These are phyloP conservation scores for Groenewaldozyma sp. DNA, from an alignment of 1,139 yeast species.

Conservation along the genomic window DNA sequence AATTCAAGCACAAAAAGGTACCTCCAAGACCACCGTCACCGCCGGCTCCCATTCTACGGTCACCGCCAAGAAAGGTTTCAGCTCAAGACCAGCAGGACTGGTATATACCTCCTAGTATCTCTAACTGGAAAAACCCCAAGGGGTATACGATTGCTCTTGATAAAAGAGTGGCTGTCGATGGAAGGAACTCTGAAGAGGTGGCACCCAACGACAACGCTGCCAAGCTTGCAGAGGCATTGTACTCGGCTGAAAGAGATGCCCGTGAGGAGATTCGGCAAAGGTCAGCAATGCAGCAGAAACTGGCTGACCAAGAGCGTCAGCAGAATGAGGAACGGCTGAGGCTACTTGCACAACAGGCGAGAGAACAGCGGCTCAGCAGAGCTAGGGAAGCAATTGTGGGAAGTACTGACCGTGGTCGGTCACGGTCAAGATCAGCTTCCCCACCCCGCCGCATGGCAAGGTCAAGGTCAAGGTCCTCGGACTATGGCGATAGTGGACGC, in stretches of 20 bases:
- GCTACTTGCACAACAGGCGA: slow-evolving; percentile 49
- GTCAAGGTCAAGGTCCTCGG: too few species aligned
- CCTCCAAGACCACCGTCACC: slow-evolving; percentile 65
- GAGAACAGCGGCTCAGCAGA: slow-evolving; percentile 29
- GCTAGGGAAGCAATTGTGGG: slow-evolving; percentile 14
- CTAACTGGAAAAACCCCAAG: slow-evolving; percentile 93
- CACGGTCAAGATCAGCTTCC: slow-evolving; percentile 7
- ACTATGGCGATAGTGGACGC: too few species aligned
- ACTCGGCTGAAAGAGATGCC: slow-evolving; percentile 62
- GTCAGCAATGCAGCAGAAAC: slow-evolving; percentile 45
- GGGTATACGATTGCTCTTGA: slow-evolving; percentile 83
- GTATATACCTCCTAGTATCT: slow-evolving; percentile 86
- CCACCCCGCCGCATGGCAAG: neutral
- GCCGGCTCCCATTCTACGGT: slow-evolving; percentile 44
- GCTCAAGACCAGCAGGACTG: slow-evolving; percentile 73
- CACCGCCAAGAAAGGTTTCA: slow-evolving; percentile 49
- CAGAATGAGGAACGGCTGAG: slow-evolving; percentile 54
- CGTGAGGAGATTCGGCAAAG: slow-evolving; percentile 58
- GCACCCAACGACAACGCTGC: slow-evolving; percentile 54
- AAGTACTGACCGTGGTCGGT: slow-evolving; percentile 4
- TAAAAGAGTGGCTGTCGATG: slow-evolving; percentile 60
- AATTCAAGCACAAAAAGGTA: slow-evolving; percentile 64
- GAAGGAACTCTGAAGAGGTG: slow-evolving; percentile 30
- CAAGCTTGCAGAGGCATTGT: slow-evolving; percentile 61
- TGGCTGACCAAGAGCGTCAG: slow-evolving; percentile 46